A percentile compares a stretch with the other conserved stretches of the same genome.
These are phyloP conservation scores for Bretziella fagacearum DNA, from an alignment of 2,329 filamentous ascomycete species.

Conservation along the genomic window DNA sequence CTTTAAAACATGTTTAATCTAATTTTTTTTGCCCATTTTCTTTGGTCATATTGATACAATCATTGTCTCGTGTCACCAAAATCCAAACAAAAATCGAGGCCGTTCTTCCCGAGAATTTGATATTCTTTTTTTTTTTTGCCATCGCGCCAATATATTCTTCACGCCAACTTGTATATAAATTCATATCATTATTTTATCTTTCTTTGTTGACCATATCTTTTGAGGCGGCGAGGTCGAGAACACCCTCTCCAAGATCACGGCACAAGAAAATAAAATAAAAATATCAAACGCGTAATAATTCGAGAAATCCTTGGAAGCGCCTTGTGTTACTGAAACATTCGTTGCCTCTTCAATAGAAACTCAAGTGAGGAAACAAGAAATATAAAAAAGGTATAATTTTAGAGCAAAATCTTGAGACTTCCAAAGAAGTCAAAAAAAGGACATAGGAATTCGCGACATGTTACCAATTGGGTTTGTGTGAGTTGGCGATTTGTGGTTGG, in stretches of 20 bases:
- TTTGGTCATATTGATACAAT: not conserved
- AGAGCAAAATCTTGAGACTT: not conserved
- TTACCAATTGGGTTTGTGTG: not conserved
- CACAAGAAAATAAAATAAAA: too few relatives aligned
- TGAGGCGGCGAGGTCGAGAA: too few relatives aligned
- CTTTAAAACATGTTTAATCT: not conserved
- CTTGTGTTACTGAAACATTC: too few relatives aligned
- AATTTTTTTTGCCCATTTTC: too few relatives aligned
- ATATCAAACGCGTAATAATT: too few relatives aligned
- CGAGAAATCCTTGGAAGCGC: too few relatives aligned
- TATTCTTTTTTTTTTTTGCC: not conserved
- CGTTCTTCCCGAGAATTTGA: not conserved
- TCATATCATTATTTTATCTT: not conserved
- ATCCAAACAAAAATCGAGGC: constrained; percentile 3
- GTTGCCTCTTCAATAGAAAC: too few relatives aligned
- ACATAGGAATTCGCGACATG: not conserved
- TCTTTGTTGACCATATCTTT: not conserved
- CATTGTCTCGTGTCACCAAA: not conserved
- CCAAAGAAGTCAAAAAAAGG: not conserved
- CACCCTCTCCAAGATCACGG: too few relatives aligned
- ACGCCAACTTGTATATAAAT: not conserved
- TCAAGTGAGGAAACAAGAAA: too few relatives aligned
- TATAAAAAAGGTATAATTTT: not conserved
- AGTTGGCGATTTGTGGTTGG: not conserved
- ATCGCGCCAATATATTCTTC: not conserved